phyloP scores from a whole-genome alignment of 192 early-diverging fungal genomes.

The Chytriomyces sp. region DNA sequence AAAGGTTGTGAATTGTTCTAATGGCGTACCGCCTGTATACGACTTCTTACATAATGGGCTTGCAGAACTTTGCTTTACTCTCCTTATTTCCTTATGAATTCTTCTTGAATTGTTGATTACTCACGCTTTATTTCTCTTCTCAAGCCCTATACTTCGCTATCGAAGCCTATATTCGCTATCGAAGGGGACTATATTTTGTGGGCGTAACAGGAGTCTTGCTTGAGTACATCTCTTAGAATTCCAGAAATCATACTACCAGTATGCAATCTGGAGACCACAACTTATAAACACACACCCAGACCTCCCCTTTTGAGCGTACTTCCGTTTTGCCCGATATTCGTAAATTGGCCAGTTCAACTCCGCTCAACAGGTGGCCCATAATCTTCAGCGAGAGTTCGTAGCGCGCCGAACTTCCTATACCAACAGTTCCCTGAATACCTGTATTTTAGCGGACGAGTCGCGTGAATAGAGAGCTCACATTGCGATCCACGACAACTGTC shows the following conservation, averaged over 20 bases:
- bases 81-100: not conserved
- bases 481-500: conserved; percentile 32
- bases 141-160: conserved; percentile 1
- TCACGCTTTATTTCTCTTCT: not conserved
- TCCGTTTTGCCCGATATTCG: conserved; percentile 30
- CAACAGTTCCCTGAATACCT: conserved; percentile 22
- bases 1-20: not conserved
- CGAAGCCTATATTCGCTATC: conserved; percentile 13
- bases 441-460: too few species aligned
- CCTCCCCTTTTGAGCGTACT: conserved; percentile 29
- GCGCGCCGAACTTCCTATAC: conserved; percentile 33
- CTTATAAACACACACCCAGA: conserved; percentile 27
- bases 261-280: not conserved
- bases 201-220: conserved; percentile 29
- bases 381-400: conserved; percentile 39
- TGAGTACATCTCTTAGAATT: conserved; percentile 34
- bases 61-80: not conserved
- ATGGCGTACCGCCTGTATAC: too few species aligned
- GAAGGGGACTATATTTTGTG: conserved; percentile 38
- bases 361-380: conserved; percentile 25
- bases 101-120: not conserved
- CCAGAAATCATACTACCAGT: not conserved
- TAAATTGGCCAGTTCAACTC: conserved; percentile 34
- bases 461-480: conserved; percentile 6
- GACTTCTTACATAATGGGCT: too few species aligned